phyloP scores from a whole-genome alignment of 768 basidiomycete genomes.

The Lactarius deliciosus region DNA sequence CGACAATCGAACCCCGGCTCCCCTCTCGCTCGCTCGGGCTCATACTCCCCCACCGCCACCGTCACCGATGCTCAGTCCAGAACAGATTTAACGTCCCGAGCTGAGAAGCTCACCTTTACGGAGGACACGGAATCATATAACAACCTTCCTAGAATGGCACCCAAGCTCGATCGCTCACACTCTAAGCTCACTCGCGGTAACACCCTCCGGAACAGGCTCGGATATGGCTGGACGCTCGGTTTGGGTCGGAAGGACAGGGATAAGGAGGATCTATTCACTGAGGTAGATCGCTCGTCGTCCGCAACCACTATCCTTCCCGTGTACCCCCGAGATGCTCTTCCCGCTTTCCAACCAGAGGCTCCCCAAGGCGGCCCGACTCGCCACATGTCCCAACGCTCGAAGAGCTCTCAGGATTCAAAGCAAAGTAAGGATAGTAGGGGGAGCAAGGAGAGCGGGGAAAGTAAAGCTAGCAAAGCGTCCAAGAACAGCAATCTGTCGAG shows the following conservation, averaged over 20 bases:
- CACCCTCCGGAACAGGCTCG: constrained; percentile 18
- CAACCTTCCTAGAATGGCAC: constrained; percentile 16
- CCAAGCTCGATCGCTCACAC: constrained; percentile 29
- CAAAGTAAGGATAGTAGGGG: constrained; percentile 15
- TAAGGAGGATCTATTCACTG: constrained; percentile 23
- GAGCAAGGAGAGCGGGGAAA: constrained; percentile 3
- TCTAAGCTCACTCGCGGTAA: constrained; percentile 27
- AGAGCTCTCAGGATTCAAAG: constrained; percentile 17
- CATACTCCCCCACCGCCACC: constrained; percentile 27
- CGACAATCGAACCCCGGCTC: constrained; percentile 18
- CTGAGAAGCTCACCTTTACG: constrained; percentile 26
- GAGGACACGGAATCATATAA: constrained; percentile 32
- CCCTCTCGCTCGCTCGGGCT: constrained; percentile 25
- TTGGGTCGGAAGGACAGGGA: constrained; percentile 28
- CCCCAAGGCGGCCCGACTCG: constrained; percentile 19
- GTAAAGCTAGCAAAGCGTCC: constrained; percentile 17
- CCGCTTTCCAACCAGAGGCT: constrained; percentile 8
- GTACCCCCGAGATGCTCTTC: constrained; percentile 25
- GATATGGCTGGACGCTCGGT: constrained; percentile 31
- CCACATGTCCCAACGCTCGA: constrained; percentile 28
- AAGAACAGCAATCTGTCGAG: constrained; percentile 23
- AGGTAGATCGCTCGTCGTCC: constrained; percentile 24
- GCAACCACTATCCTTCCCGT: constrained; percentile 29
- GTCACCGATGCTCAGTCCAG: constrained; percentile 25
- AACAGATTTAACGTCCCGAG: constrained; percentile 14